These are phyloP conservation scores for Solanum rostratum DNA, from an alignment of 257 asterid species.

Conservation along the genomic window DNA sequence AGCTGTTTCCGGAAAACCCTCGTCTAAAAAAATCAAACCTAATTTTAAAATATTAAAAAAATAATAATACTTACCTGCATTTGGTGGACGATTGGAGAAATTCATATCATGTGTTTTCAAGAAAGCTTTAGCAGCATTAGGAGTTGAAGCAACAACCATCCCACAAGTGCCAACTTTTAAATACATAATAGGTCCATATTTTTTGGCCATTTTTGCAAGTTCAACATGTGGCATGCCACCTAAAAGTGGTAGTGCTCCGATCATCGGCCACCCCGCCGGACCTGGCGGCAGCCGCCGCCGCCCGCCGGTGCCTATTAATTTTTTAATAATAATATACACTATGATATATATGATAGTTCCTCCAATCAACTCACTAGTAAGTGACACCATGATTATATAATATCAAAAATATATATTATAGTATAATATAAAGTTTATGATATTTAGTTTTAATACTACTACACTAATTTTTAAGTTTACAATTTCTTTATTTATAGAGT, in stretches of 20 bases:
- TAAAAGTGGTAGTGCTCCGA: constrained; percentile 33
- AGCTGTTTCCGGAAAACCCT: too few relatives aligned
- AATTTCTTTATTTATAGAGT: not conserved
- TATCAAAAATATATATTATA: not conserved
- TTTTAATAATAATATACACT: not conserved
- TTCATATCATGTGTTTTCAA: constrained; percentile 30
- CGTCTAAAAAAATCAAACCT: too few relatives aligned
- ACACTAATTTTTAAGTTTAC: not conserved
- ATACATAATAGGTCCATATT: constrained; percentile 35
- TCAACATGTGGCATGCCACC: constrained; percentile 39
- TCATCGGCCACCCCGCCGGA: constrained; percentile 34
- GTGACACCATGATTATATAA: not conserved
- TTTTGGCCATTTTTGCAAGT: constrained; percentile 36
- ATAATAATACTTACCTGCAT: constrained; percentile 17
- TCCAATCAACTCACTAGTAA: not conserved
- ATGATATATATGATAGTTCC: constrained; percentile 2
- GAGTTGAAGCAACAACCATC: constrained; percentile 39
- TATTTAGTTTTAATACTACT: not conserved
- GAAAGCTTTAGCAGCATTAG: constrained; percentile 31
- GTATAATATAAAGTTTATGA: not conserved
- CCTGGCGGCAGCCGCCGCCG: constrained; percentile 25
- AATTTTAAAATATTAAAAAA: not conserved
- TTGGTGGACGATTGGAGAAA: constrained; percentile 30
- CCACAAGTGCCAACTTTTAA: constrained; percentile 29
- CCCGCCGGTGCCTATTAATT: not conserved